Conservation (phyloP, 1,284 basidiomycete species). For the Pascua guehoae region DNA sequence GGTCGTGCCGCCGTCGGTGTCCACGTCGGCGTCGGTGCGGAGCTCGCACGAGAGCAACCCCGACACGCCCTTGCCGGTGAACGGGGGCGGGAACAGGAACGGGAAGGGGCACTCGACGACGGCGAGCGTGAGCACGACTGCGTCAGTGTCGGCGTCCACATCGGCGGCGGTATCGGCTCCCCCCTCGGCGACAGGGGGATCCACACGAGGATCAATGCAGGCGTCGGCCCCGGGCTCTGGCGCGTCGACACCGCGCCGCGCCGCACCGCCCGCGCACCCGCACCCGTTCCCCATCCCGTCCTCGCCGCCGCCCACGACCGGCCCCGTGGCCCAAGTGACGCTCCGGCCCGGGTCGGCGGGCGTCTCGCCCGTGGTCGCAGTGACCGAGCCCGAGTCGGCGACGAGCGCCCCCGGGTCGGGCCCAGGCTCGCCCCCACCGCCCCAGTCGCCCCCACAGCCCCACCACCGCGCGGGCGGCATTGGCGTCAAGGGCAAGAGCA, state of each 20-base stretch:
- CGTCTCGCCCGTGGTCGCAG: neutral
- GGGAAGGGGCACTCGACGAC: constrained; percentile 2
- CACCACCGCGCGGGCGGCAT: constrained; percentile 16
- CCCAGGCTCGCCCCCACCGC: constrained; percentile 6
- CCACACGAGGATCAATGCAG: neutral
- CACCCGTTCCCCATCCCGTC: constrained; percentile 39
- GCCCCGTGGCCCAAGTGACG: constrained; percentile 16
- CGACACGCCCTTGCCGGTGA: constrained; percentile 6
- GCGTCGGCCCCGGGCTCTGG: constrained; percentile 8
- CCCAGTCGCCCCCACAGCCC: constrained; percentile 20
- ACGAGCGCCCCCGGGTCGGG: neutral
- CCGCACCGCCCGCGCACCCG: constrained; percentile 43
- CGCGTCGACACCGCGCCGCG: constrained; percentile 22
- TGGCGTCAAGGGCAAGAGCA: constrained; percentile 35
- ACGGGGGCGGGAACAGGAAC: no score
- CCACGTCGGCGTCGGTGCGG: neutral
- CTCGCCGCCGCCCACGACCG: constrained; percentile 8
- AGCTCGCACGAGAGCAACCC: constrained; percentile 1
- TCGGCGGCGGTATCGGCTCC: neutral
- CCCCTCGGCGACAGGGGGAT: neutral
- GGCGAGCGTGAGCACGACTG: constrained; percentile 1
- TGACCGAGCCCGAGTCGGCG: neutral
- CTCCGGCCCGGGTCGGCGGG: neutral
- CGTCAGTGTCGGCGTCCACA: neutral
- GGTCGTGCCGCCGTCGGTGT: no score